Percentiles rank a stretch among this genome's conserved stretches.
phyloP scores from a whole-genome alignment of 2,329 filamentous ascomycete genomes.

The Penicillium sp. region DNA sequence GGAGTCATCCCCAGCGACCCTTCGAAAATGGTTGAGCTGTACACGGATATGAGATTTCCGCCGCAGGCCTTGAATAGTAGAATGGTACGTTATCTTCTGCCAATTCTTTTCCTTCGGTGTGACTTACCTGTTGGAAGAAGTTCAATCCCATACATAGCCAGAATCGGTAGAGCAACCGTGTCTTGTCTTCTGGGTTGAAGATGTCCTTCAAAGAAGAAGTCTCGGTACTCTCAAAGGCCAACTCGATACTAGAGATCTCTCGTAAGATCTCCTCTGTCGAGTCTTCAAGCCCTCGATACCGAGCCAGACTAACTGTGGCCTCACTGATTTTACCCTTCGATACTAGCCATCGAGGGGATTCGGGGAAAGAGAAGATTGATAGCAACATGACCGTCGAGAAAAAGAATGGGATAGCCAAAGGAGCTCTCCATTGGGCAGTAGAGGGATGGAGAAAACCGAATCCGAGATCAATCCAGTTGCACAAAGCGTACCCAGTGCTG shows the following conservation, averaged over 20 bases:
- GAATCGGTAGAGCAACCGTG: conserved; percentile 21
- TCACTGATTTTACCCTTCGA: conserved; percentile 18
- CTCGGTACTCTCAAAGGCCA: neutral
- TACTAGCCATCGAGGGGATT: conserved; percentile 25
- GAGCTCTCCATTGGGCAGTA: neutral
- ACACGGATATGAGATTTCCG: conserved; percentile 19
- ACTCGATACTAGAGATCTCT: neutral
- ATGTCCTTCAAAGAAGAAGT: conserved; percentile 3
- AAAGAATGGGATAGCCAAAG: neutral
- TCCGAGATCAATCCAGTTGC: neutral
- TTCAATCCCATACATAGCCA: conserved; percentile 18
- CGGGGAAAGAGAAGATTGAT: neutral
- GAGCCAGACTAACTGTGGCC: neutral
- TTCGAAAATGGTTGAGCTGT: conserved; percentile 18
- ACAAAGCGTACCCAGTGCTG: neutral
- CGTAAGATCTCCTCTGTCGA: neutral
- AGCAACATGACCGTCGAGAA: conserved; percentile 2
- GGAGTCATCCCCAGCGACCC: conserved; percentile 13
- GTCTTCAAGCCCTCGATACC: neutral
- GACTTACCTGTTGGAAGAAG: conserved; percentile 21
- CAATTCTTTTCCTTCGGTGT: neutral
- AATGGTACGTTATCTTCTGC: too few relatives aligned
- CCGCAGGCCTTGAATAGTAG: conserved; percentile 2
- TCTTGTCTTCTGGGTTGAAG: conserved; percentile 12
- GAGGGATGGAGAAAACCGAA: neutral